These are phyloP conservation scores for Alternaria gansuensis DNA, from an alignment of 2,329 filamentous ascomycete genomes.

Conservation along the genomic window DNA sequence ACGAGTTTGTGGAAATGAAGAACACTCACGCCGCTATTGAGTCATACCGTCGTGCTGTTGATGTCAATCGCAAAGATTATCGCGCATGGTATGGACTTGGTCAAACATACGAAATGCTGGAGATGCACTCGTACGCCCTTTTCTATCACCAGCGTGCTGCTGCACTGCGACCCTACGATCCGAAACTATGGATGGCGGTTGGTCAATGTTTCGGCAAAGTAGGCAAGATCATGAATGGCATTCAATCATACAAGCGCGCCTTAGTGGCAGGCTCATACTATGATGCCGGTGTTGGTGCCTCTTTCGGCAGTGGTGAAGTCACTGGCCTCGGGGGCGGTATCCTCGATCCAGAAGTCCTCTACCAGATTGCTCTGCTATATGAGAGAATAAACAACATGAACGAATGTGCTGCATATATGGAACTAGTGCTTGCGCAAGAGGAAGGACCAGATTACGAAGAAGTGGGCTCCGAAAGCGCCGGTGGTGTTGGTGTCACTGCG, in stretches of 20 bases:
- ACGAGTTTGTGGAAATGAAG: constrained; percentile 98
- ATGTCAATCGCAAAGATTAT: constrained; percentile 95
- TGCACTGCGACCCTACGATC: constrained; percentile 90
- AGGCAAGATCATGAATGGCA: constrained; percentile 84
- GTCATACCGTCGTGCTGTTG: constrained; percentile 92
- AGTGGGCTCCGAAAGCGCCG: constrained; percentile 51
- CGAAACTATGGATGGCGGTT: constrained; percentile 98
- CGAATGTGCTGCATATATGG: constrained; percentile 93
- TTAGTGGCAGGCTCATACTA: constrained; percentile 88
- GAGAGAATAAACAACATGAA: constrained; percentile 79
- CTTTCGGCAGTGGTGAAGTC: constrained; percentile 59
- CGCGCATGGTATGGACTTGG: constrained; percentile 97
- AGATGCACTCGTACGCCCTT: constrained; percentile 96
- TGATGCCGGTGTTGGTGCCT: constrained; percentile 66
- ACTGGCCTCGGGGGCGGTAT: constrained; percentile 60
- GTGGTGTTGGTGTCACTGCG: constrained; percentile 83
- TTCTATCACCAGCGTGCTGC: constrained; percentile 98
- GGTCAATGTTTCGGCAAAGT: constrained; percentile 92
- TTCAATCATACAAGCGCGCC: constrained; percentile 93
- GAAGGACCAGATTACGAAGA: constrained; percentile 66
- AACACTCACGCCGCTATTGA: constrained; percentile 98
- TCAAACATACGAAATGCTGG: constrained; percentile 95
- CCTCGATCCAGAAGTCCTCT: constrained; percentile 88
- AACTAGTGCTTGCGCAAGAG: constrained; percentile 91
- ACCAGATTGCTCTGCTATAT: constrained; percentile 90